Conservation (phyloP, 2,329 filamentous ascomycete species). For the Ophiosphaerella korrae region DNA sequence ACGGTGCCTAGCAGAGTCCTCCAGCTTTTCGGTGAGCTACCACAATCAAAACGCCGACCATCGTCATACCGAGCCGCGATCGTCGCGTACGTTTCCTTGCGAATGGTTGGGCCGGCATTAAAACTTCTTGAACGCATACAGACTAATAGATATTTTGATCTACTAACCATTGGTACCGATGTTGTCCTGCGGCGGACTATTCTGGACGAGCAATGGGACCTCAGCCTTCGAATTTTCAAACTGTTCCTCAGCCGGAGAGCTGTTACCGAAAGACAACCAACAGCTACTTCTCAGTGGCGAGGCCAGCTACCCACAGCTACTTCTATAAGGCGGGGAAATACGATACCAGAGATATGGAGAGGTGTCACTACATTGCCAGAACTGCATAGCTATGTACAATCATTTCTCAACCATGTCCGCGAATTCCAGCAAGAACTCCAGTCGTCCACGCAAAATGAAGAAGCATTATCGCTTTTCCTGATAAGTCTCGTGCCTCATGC, state of each 20-base stretch:
- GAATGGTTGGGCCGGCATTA: constrained; percentile 46
- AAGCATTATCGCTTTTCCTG: constrained; percentile 25
- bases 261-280: background rate
- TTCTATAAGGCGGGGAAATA: constrained; percentile 12
- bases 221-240: constrained; percentile 35
- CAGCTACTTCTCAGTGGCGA: background rate
- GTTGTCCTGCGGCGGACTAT: constrained; percentile 37
- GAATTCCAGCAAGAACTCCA: constrained; percentile 30
- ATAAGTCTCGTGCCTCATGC: constrained; percentile 35
- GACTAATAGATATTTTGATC: constrained; percentile 1
- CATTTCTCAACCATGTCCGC: constrained; percentile 32
- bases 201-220: constrained; percentile 43
- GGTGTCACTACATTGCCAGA: constrained; percentile 28
- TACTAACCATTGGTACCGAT: constrained; percentile 32
- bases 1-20: constrained; percentile 51
- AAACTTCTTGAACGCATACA: constrained; percentile 50
- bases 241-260: constrained; percentile 17
- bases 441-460: constrained; percentile 16
- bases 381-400: constrained; percentile 29
- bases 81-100: constrained; percentile 51
- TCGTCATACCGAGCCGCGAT: constrained; percentile 54
- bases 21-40: constrained; percentile 54
- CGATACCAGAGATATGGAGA: constrained; percentile 31
- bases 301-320: background rate
- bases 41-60: constrained; percentile 42